phyloP scores from a whole-genome alignment of 1,284 basidiomycete species.

The Wallemia mellicola region DNA sequence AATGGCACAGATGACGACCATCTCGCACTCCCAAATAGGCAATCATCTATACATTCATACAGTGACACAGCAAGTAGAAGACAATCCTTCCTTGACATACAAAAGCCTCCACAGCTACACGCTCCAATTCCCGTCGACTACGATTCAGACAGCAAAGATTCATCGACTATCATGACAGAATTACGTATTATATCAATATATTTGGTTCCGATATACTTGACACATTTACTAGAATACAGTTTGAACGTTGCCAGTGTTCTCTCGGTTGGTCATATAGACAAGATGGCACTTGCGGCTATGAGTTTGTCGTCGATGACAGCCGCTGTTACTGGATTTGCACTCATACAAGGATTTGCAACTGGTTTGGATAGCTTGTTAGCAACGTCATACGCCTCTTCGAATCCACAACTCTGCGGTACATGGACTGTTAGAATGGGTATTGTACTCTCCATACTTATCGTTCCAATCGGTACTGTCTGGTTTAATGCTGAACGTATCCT shows the following conservation, averaged over 20 bases:
- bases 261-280: background rate
- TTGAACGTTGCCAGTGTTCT: background rate
- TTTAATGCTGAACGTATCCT: constrained; percentile 28
- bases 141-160: background rate
- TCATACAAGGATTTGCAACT: background rate
- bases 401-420: background rate
- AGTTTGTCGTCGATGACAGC: background rate
- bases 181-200: background rate
- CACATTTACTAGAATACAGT: background rate
- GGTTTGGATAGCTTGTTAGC: background rate
- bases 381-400: background rate
- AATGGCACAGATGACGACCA: too few species aligned
- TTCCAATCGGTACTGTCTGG: constrained; percentile 32
- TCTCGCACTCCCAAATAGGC: too few species aligned
- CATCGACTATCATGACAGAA: background rate
- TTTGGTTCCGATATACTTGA: background rate
- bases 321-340: background rate
- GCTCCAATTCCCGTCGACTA: background rate
- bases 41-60: too few species aligned
- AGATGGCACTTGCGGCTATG: background rate
- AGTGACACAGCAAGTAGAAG: background rate
- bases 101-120: background rate
- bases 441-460: constrained; percentile 25
- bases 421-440: background rate
- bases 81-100: background rate